phyloP scores from a whole-genome alignment of 495 filamentous ascomycete genomes.

The Wilcoxina mikolae region DNA sequence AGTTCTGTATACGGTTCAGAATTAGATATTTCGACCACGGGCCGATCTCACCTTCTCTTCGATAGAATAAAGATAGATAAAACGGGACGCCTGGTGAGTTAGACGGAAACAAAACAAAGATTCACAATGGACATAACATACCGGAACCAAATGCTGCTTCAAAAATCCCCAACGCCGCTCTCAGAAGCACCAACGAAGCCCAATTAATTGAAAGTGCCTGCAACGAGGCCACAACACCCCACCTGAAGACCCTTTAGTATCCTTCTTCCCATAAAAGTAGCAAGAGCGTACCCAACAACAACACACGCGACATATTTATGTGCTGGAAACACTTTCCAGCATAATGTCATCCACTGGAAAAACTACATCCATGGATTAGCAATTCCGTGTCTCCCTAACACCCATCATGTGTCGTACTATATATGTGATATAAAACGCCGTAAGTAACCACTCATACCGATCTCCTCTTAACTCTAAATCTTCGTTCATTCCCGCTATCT shows the following conservation, averaged over 20 bases:
- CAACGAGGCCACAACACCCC: slow-evolving; percentile 20
- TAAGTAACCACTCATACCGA: slow-evolving; percentile 57
- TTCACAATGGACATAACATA: slow-evolving; percentile 1
- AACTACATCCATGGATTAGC: slow-evolving; percentile 31
- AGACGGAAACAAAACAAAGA: background rate
- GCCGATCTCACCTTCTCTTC: slow-evolving; percentile 35
- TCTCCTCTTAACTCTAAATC: slow-evolving; percentile 39
- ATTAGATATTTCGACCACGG: background rate
- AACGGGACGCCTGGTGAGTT: slow-evolving; percentile 44
- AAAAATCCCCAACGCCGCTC: slow-evolving; percentile 51
- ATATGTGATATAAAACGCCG: slow-evolving; percentile 61
- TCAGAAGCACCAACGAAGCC: slow-evolving; percentile 48
- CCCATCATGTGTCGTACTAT: slow-evolving; percentile 25
- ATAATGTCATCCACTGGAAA: slow-evolving; percentile 54
- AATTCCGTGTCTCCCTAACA: background rate
- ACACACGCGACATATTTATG: slow-evolving; percentile 31
- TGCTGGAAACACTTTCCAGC: slow-evolving; percentile 54
- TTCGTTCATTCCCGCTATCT: slow-evolving; percentile 40
- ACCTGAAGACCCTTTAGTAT: slow-evolving; percentile 16
- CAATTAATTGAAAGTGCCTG: slow-evolving; percentile 44
- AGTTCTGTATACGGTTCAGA: slow-evolving; percentile 37
- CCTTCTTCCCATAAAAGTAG: background rate
- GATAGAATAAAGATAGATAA: slow-evolving; percentile 71
- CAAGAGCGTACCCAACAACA: slow-evolving; percentile 29
- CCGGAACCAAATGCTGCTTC: slow-evolving; percentile 55